Evolutionary conservation across 805 yeast species (phyloP).

Genomic region (Zygosaccharomyces bailii): DNA sequence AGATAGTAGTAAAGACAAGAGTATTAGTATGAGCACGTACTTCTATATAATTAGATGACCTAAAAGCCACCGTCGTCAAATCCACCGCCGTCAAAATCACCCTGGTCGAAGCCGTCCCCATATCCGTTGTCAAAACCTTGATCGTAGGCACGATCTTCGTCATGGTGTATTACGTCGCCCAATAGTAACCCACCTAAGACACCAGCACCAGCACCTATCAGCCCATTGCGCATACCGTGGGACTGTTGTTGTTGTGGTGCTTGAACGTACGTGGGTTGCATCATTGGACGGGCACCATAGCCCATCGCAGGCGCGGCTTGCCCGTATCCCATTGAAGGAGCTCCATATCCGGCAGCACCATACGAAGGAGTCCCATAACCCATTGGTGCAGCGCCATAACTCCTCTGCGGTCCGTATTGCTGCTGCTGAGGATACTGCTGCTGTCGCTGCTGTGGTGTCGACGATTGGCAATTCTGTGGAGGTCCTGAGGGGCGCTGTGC

Average conservation of each 20-base stretch:
- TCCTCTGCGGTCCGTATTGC: slow-evolving; percentile 20
- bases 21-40: neutral
- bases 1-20: too few relatives aligned
- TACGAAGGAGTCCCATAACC: slow-evolving; percentile 22
- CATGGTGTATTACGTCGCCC: slow-evolving; percentile 41
- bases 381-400: slow-evolving; percentile 8
- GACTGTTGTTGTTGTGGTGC: slow-evolving; percentile 36
- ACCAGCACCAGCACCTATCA: slow-evolving; percentile 57
- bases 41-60: neutral
- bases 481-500: slow-evolving; percentile 36
- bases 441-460: slow-evolving; percentile 20
- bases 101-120: slow-evolving; percentile 22
- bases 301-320: slow-evolving; percentile 26
- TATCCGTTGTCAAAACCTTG: slow-evolving; percentile 23
- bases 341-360: too few relatives aligned
- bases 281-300: slow-evolving; percentile 14
- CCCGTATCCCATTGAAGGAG: slow-evolving; percentile 21
- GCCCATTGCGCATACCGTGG: slow-evolving; percentile 39
- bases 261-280: slow-evolving; percentile 26
- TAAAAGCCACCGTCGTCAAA: slow-evolving; percentile 12
- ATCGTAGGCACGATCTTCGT: slow-evolving; percentile 23
- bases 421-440: slow-evolving; percentile 24
- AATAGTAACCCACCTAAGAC: slow-evolving; percentile 57
- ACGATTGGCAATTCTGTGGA: slow-evolving; percentile 22
- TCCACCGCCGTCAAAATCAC: slow-evolving; percentile 29